Conservation (phyloP, 306 rosid genomes). For the Chamaecrista fasciculata region DNA sequence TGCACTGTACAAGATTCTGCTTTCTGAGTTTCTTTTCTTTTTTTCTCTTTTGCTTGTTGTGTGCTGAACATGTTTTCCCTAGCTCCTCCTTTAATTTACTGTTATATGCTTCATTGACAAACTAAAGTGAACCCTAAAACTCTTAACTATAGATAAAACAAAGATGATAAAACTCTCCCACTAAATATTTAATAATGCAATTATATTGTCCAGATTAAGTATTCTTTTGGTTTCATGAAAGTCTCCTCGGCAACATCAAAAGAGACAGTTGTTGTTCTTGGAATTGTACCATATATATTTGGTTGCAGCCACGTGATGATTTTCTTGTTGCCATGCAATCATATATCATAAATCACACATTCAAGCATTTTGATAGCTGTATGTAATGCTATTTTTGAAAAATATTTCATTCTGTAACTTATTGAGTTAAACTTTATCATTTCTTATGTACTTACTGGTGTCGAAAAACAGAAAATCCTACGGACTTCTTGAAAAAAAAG, state of each 20-base stretch:
- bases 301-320: conserved; percentile 32
- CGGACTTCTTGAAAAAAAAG: no score
- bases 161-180: no score
- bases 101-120: conserved; percentile 20
- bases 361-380: no score
- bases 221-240: conserved; percentile 2
- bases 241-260: conserved; percentile 24
- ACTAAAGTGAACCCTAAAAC: conserved; percentile 1
- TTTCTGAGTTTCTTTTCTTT: conserved; percentile 20
- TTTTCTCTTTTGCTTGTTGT: neutral
- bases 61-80: neutral
- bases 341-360: no score
- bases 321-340: no score
- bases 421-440: no score
- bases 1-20: conserved; percentile 1
- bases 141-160: no score
- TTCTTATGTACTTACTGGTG: no score
- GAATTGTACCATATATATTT: conserved; percentile 7
- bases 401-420: no score
- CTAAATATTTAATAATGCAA: no score
- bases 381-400: neutral
- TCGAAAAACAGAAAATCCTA: no score
- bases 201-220: neutral
- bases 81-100: neutral
- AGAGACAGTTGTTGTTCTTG: conserved; percentile 8